These are phyloP conservation scores for Aotearoamyces nothofagi DNA, from an alignment of 2,329 filamentous ascomycete genomes.

Conservation along the genomic window DNA sequence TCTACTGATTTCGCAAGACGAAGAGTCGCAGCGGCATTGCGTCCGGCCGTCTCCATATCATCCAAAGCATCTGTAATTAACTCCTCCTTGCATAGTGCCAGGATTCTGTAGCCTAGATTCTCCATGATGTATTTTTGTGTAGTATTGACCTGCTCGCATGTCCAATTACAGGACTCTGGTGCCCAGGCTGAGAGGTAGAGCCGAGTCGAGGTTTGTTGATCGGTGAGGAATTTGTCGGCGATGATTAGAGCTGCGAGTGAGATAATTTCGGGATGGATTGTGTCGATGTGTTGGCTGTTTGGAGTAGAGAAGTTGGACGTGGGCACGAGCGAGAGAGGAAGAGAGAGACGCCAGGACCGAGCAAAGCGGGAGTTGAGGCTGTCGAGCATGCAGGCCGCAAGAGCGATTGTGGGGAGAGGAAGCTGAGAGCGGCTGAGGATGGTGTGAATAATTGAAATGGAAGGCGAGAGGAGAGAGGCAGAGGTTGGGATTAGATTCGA, in stretches of 20 bases:
- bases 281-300: conserved; percentile 35
- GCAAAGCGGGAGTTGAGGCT: conserved; percentile 48
- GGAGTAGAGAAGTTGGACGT: conserved; percentile 4
- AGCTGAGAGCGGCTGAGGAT: conserved; percentile 42
- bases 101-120: conserved; percentile 45
- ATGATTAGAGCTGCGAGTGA: conserved; percentile 46
- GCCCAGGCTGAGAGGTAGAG: conserved; percentile 41
- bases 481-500: conserved; percentile 50
- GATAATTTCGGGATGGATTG: conserved; percentile 44
- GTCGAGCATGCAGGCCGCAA: conserved; percentile 52
- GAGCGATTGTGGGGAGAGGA: conserved; percentile 44
- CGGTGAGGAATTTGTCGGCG: conserved; percentile 50
- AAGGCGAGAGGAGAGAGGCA: conserved; percentile 42
- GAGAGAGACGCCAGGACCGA: conserved; percentile 43
- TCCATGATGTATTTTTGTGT: conserved; percentile 51
- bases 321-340: conserved; percentile 30
- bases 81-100: conserved; percentile 40
- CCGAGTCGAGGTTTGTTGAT: conserved; percentile 35
- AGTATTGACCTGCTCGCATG: conserved; percentile 43
- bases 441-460: conserved; percentile 41
- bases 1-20: no score
- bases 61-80: conserved; percentile 42
- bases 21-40: no score
- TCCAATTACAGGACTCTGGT: conserved; percentile 31
- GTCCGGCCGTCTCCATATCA: conserved; percentile 48